Percentiles rank a stretch among this genome's conserved stretches.
These are phyloP conservation scores for Globisporangium abappressorium DNA, from an alignment of 352 stramenopile species.

Conservation along the genomic window DNA sequence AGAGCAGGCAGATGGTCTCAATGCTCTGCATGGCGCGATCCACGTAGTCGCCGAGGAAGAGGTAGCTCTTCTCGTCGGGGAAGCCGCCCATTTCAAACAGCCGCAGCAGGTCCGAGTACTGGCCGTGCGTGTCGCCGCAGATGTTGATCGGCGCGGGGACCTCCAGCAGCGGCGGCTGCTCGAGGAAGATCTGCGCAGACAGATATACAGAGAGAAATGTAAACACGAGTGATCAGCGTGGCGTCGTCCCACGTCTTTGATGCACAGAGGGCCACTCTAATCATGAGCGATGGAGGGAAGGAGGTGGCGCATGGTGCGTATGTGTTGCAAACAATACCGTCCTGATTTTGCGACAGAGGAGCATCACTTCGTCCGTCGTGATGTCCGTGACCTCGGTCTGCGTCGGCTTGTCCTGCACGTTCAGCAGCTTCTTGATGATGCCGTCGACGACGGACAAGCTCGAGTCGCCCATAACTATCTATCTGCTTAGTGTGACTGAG, in stretches of 20 bases:
- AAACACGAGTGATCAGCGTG: background rate
- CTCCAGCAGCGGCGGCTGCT: slow-evolving; percentile 92
- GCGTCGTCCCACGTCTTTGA: background rate
- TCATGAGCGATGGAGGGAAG: background rate
- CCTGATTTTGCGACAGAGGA: slow-evolving; percentile 75
- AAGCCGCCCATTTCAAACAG: slow-evolving; percentile 93
- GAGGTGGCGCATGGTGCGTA: background rate
- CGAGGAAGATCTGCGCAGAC: slow-evolving; percentile 57
- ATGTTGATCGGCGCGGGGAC: slow-evolving; percentile 95
- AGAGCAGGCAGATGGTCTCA: slow-evolving; percentile 78
- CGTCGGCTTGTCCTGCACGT: slow-evolving; percentile 51
- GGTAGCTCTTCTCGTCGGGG: slow-evolving; percentile 78
- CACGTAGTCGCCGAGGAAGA: slow-evolving; percentile 84
- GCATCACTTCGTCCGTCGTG: slow-evolving; percentile 72
- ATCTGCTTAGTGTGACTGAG: background rate
- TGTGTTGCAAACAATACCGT: slow-evolving; percentile 29
- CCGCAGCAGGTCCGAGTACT: slow-evolving; percentile 98
- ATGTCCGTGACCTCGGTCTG: slow-evolving; percentile 71
- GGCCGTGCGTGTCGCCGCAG: slow-evolving; percentile 94
- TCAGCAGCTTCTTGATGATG: slow-evolving; percentile 64
- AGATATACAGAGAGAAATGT: background rate
- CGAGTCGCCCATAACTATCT: slow-evolving; percentile 41
- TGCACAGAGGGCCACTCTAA: background rate
- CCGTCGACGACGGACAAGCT: slow-evolving; percentile 50
- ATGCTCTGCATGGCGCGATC: slow-evolving; percentile 88